phyloP scores from a whole-genome alignment of 164 flowering plant genomes.

The Stephania japonica region DNA sequence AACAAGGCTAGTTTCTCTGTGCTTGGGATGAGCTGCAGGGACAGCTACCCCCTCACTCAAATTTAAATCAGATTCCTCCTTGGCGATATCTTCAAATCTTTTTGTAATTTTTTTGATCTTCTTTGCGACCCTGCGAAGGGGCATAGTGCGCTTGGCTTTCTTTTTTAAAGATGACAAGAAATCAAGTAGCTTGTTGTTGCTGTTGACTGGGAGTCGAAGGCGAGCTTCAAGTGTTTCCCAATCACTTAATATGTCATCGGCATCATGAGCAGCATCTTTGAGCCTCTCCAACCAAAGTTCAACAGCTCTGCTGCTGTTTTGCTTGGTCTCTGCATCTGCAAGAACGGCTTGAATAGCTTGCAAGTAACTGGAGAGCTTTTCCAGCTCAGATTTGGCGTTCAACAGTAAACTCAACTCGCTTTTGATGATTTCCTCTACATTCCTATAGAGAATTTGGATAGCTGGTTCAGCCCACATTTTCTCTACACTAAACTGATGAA shows the following conservation, averaged over 20 bases:
- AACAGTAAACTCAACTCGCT: too few relatives aligned
- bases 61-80: neutral
- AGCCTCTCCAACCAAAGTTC: neutral
- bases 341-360: too few relatives aligned
- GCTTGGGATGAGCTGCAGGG: neutral
- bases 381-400: neutral
- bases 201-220: neutral
- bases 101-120: neutral
- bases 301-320: neutral
- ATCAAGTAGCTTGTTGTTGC: neutral
- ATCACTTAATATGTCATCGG: slow-evolving; percentile 5
- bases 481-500: too few relatives aligned
- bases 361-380: neutral
- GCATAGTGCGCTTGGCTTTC: neutral
- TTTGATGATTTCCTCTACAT: neutral
- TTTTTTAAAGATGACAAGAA: neutral
- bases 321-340: too few relatives aligned
- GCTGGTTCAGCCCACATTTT: neutral
- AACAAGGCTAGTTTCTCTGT: neutral
- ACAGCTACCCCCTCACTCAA: neutral
- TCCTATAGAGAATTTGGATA: neutral
- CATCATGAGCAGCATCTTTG: slow-evolving; percentile 5
- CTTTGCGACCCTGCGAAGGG: neutral
- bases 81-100: slow-evolving; percentile 5
- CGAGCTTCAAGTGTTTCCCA: neutral